Percentiles rank a stretch among this genome's conserved stretches.
phyloP scores from a whole-genome alignment of 169 alveolate genomes.

The Plasmodium chabaudi region DNA sequence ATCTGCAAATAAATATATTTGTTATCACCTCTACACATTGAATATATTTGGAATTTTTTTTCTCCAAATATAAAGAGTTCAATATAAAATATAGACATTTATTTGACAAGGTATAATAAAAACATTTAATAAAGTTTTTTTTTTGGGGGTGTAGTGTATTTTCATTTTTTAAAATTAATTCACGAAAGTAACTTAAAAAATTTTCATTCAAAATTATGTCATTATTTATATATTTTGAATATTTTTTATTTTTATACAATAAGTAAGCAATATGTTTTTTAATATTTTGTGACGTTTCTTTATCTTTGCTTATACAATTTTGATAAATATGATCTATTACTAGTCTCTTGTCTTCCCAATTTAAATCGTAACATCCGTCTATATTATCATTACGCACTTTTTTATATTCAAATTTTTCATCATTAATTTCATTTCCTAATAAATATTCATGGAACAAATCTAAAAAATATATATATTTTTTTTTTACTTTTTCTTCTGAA shows the following conservation, averaged over 20 bases:
- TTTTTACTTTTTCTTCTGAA: constrained; percentile 24
- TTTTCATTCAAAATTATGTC: constrained; percentile 30
- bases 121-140: constrained; percentile 11
- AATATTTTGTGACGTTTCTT: constrained; percentile 7
- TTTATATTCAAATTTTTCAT: constrained; percentile 8
- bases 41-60: constrained; percentile 36
- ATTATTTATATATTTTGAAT: constrained; percentile 22
- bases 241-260: constrained; percentile 41
- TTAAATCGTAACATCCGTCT: constrained; percentile 8
- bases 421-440: constrained; percentile 42
- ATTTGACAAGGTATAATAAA: constrained; percentile 32
- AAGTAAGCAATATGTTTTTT: constrained; percentile 68
- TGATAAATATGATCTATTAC: constrained; percentile 18
- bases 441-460: constrained; percentile 48
- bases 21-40: constrained; percentile 45
- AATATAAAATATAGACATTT: constrained; percentile 47
- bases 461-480: constrained; percentile 16
- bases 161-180: background rate
- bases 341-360: constrained; percentile 21
- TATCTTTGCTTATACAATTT: constrained; percentile 16
- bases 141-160: background rate
- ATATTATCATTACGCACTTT: background rate
- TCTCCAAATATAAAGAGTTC: constrained; percentile 25
- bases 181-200: constrained; percentile 15
- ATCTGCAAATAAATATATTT: constrained; percentile 51